A percentile compares a stretch with the other conserved stretches of the same genome.
Evolutionary conservation across 2,329 filamentous ascomycete species (phyloP).

Genomic region (Claviceps arundinis): DNA sequence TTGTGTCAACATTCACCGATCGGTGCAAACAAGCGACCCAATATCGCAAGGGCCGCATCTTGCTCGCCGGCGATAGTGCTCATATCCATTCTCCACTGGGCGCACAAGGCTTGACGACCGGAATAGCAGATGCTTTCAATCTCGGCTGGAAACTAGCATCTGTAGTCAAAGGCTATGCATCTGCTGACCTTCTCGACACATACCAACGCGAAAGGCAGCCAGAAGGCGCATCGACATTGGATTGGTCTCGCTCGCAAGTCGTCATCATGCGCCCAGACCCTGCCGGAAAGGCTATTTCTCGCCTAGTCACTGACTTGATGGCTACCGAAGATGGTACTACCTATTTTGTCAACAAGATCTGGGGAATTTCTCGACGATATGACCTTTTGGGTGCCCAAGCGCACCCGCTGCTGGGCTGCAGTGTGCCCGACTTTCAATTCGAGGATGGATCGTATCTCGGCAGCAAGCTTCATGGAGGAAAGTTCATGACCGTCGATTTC

Average conservation of each 20-base stretch:
- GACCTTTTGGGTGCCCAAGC: slow-evolving; percentile 10
- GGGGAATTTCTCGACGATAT: slow-evolving; percentile 22
- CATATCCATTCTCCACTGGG: slow-evolving; percentile 35
- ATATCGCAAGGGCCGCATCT: slow-evolving; percentile 27
- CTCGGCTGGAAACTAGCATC: slow-evolving; percentile 36
- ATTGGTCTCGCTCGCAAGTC: slow-evolving; percentile 25
- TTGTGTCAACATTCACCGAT: slow-evolving; percentile 14
- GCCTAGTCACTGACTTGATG: slow-evolving; percentile 11
- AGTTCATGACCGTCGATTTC: neutral
- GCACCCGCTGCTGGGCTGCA: slow-evolving; percentile 21
- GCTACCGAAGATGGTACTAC: slow-evolving; percentile 17
- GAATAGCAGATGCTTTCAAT: slow-evolving; percentile 35
- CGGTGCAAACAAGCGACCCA: slow-evolving; percentile 14
- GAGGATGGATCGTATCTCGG: slow-evolving; percentile 16
- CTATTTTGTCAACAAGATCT: slow-evolving; percentile 18
- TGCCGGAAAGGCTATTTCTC: slow-evolving; percentile 15
- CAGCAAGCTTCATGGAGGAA: slow-evolving; percentile 12
- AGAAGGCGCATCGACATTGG: slow-evolving; percentile 24
- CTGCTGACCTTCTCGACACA: slow-evolving; percentile 26
- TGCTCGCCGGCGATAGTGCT: slow-evolving; percentile 36
- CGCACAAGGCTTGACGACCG: slow-evolving; percentile 38
- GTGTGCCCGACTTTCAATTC: slow-evolving; percentile 22
- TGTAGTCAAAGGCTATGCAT: slow-evolving; percentile 14
- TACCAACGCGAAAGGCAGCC: slow-evolving; percentile 34
- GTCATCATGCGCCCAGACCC: slow-evolving; percentile 15